Evolutionary conservation across 768 basidiomycete genomes (phyloP).

Genomic region (Serendipita sp.): DNA sequence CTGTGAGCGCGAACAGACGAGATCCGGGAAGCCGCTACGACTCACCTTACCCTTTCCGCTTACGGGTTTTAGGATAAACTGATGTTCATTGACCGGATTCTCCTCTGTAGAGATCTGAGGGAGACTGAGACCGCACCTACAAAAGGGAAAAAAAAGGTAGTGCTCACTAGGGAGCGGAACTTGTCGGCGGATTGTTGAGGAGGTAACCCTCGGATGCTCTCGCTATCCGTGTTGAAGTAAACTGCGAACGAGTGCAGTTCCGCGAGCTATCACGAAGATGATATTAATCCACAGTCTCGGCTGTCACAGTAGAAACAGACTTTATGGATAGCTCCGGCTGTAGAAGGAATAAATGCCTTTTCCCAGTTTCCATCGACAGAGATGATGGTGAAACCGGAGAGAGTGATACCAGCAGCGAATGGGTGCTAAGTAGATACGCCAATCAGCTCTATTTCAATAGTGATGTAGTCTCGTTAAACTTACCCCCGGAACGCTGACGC

Average conservation of each 20-base stretch:
- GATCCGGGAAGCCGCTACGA: conserved; percentile 5
- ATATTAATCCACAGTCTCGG: not conserved
- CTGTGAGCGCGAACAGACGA: not conserved
- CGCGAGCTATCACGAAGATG: conserved; percentile 39
- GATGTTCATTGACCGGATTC: conserved; percentile 39
- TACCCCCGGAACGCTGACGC: conserved; percentile 81
- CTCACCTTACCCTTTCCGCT: conserved; percentile 82
- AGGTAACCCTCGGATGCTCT: conserved; percentile 54
- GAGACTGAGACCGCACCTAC: too few relatives aligned
- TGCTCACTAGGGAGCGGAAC: conserved; percentile 55
- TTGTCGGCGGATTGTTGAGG: conserved; percentile 48
- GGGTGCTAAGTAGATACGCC: conserved; percentile 46
- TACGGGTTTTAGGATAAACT: conserved; percentile 90
- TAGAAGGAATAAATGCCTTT: conserved; percentile 83
- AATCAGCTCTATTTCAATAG: not conserved
- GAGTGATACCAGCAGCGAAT: conserved; percentile 79
- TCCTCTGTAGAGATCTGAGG: conserved; percentile 36
- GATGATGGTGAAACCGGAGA: conserved; percentile 72
- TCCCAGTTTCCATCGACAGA: conserved; percentile 84
- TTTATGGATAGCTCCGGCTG: conserved; percentile 77
- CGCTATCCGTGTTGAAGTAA: conserved; percentile 89
- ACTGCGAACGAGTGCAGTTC: conserved; percentile 72
- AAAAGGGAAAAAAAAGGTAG: not conserved
- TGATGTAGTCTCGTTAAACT: conserved; percentile 17
- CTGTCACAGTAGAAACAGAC: conserved; percentile 21